A percentile compares a stretch with the other conserved stretches of the same genome.
Evolutionary conservation across 2,329 filamentous ascomycete species (phyloP).

Genomic region (Venturia oleaginea): DNA sequence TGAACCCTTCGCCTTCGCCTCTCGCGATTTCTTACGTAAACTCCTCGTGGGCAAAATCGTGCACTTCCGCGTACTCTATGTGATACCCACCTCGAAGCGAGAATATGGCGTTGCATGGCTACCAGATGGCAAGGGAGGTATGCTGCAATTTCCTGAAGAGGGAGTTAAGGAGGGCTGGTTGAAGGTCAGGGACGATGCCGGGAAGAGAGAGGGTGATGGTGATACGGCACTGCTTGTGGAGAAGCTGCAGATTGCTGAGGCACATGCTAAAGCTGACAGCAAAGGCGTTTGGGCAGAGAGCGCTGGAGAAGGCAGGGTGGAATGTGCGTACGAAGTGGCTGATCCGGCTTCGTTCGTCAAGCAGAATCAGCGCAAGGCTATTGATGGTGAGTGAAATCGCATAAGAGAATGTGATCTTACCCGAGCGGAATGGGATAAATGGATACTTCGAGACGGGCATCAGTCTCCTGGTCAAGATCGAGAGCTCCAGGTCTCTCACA

Average conservation of each 20-base stretch:
- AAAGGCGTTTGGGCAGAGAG: conserved; percentile 70
- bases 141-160: conserved; percentile 61
- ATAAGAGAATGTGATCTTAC: not conserved
- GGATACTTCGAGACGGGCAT: not conserved
- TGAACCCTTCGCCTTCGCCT: conserved; percentile 87
- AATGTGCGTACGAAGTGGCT: conserved; percentile 69
- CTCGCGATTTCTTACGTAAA: conserved; percentile 82
- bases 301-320: conserved; percentile 51
- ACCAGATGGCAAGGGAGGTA: conserved; percentile 53
- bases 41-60: conserved; percentile 78
- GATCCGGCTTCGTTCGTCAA: conserved; percentile 68
- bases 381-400: conserved; percentile 49
- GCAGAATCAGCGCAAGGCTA: conserved; percentile 72
- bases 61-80: conserved; percentile 78
- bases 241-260: conserved; percentile 67
- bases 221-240: conserved; percentile 63
- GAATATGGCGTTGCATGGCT: conserved; percentile 81
- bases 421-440: not conserved
- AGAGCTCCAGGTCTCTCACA: not conserved
- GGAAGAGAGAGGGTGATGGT: conserved; percentile 76
- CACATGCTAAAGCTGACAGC: conserved; percentile 64
- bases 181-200: conserved; percentile 89
- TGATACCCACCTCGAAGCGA: conserved; percentile 69
- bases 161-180: conserved; percentile 83
- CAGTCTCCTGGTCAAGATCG: not conserved